phyloP scores from a whole-genome alignment of 2,329 filamentous ascomycete species.

The Chaetomium strumarium region DNA sequence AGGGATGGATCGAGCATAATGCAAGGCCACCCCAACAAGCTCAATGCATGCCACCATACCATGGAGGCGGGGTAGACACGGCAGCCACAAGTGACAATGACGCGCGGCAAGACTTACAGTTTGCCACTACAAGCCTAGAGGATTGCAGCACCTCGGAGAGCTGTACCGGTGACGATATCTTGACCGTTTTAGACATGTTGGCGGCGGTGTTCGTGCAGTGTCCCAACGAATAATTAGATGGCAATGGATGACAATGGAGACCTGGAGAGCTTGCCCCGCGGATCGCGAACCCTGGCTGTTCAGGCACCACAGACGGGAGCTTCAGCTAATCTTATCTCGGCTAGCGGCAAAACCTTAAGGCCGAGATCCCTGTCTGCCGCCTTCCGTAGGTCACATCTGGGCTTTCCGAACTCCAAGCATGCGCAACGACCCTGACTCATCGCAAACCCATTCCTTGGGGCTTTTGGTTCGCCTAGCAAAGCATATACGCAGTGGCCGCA shows the following conservation, averaged over 20 bases:
- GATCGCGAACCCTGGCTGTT: neutral
- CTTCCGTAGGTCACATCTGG: no score
- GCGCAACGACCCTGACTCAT: no score
- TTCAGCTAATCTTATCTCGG: neutral
- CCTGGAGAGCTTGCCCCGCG: conserved; percentile 10
- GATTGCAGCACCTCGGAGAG: conserved; percentile 62
- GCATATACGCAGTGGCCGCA: no score
- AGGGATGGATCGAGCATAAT: no score
- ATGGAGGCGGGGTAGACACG: conserved; percentile 20
- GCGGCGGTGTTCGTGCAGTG: neutral
- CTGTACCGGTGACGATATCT: conserved; percentile 49
- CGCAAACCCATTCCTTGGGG: no score
- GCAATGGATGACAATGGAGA: conserved; percentile 5
- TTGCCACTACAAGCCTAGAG: conserved; percentile 75
- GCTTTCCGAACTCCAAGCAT: no score
- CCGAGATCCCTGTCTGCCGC: no score
- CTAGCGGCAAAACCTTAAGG: neutral
- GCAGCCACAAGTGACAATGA: conserved; percentile 14
- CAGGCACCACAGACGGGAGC: no score
- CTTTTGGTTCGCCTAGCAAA: no score
- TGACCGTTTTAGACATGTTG: conserved; percentile 29
- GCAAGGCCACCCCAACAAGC: neutral
- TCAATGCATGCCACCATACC: no score
- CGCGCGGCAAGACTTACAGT: conserved; percentile 60
- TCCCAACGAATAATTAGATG: conserved; percentile 6